A percentile compares a stretch with the other conserved stretches of the same genome.
Evolutionary conservation across 176 grass and related monocot species (phyloP).

Genomic region (Zizania latifolia): DNA sequence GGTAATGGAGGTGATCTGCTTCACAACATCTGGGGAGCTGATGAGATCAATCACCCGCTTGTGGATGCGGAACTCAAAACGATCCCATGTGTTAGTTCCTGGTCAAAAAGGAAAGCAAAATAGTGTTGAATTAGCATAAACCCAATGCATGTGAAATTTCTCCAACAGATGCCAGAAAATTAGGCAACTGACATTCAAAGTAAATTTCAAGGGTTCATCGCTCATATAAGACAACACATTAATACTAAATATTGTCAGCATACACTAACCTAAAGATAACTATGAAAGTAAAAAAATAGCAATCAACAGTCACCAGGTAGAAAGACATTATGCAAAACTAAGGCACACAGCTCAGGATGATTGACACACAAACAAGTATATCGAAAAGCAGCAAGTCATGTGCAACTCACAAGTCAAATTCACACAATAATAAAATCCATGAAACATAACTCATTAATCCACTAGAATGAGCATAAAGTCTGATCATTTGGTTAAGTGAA

Average conservation of each 20-base stretch:
- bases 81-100: constrained; percentile 39
- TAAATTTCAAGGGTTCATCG: too few relatives aligned
- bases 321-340: neutral
- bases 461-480: neutral
- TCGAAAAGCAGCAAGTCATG: neutral
- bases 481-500: neutral
- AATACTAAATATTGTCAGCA: neutral
- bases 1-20: constrained; percentile 65
- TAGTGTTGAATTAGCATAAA: neutral
- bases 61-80: constrained; percentile 46
- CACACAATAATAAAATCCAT: neutral
- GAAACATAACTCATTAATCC: neutral
- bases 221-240: neutral
- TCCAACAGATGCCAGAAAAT: neutral
- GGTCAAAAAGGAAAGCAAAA: neutral
- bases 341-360: neutral
- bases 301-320: neutral
- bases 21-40: constrained; percentile 57
- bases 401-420: neutral
- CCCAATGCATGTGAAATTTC: constrained; percentile 26
- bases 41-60: constrained; percentile 62
- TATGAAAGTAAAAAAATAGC: neutral
- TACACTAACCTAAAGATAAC: neutral
- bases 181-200: neutral
- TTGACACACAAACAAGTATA: neutral